Conservation (phyloP, 441 rosid genomes). For the Aquilaria agallochum region DNA sequence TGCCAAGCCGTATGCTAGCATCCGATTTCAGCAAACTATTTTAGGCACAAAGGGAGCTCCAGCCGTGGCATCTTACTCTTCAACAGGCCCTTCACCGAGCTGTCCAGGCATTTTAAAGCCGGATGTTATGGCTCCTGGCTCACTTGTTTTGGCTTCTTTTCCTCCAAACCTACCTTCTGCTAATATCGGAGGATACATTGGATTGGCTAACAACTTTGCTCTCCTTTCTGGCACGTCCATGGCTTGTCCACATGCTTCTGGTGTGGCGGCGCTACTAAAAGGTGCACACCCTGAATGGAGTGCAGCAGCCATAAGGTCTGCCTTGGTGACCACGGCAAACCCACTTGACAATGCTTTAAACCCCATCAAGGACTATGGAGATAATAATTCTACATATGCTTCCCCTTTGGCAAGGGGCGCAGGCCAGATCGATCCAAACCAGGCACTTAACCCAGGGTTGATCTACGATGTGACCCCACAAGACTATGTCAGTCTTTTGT, state of each 20-base stretch:
- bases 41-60: constrained; percentile 31
- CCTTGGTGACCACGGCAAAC: constrained; percentile 29
- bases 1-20: constrained; percentile 16
- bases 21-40: constrained; percentile 33
- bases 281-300: constrained; percentile 29
- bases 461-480: constrained; percentile 34
- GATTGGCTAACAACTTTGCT: constrained; percentile 16
- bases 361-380: constrained; percentile 30
- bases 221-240: constrained; percentile 29
- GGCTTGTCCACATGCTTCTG: constrained; percentile 28
- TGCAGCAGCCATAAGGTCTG: constrained; percentile 28
- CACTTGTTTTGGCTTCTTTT: constrained; percentile 22
- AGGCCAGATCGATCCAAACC: constrained; percentile 37
- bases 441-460: constrained; percentile 38
- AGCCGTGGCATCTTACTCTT: constrained; percentile 25
- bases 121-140: constrained; percentile 28
- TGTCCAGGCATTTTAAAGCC: constrained; percentile 25
- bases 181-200: constrained; percentile 1
- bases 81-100: constrained; percentile 36
- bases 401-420: constrained; percentile 41
- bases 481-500: constrained; percentile 33
- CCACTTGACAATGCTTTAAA: constrained; percentile 17
- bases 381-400: constrained; percentile 13
- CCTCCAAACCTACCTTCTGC: constrained; percentile 1
- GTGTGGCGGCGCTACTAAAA: constrained; percentile 25